Base-by-base conservation (phyloP, 2,329 filamentous ascomycete genomes). In the Corinectria fuckeliana region DNA sequence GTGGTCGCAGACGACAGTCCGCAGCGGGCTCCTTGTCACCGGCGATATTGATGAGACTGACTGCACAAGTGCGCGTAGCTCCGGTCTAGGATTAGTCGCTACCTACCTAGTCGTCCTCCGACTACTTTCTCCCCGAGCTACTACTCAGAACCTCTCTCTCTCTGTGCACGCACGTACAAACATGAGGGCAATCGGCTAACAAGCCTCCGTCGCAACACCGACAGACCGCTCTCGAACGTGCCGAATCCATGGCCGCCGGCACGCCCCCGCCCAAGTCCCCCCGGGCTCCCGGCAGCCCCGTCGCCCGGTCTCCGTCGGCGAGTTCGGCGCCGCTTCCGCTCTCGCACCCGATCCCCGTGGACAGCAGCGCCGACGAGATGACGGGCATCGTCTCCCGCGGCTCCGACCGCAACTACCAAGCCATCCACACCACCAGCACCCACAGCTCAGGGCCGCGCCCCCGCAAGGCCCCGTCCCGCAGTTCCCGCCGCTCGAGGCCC, bases 211-310 rank as follows among this genome's bases (percentile, higher is more conserved):
- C 47, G 39, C 32, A 32, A 10, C 4, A 38, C n/a, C 9, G 3
- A 56, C 56, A 82, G 80, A 76, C 68, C 62, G 80, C 75, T 38
- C 76, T 77, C 67, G 73, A 76, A 65, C 79, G 80, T 51, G 79
- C 78, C 66, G 71, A 77, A 65, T 74, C 69, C 42, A 79, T 81
- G 75, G 72, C 70, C 42, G 48, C 67, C 51, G 70, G 68, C 39
- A 45, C 66, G 23, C 39, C 64, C 20, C 64, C 70, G 36, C 60
- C 64, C 18, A 52, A 45, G 39, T 54, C 61, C 28, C 56, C 60
- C 21, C 58, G 57, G 52, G 45, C 58, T 58, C 51, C 63, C 26
- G 58, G 59, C 18, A 69, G 63, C 62, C 67, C 66, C 23, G n/a
- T 63, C 30, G 48, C 34, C 41, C 56, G 48, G 28, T 32, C 25